Evolutionary conservation across 345 rosid genomes (phyloP), one percentile per base, ranked within the genome.

Genomic region (Dipteronia sinensis): DNA sequence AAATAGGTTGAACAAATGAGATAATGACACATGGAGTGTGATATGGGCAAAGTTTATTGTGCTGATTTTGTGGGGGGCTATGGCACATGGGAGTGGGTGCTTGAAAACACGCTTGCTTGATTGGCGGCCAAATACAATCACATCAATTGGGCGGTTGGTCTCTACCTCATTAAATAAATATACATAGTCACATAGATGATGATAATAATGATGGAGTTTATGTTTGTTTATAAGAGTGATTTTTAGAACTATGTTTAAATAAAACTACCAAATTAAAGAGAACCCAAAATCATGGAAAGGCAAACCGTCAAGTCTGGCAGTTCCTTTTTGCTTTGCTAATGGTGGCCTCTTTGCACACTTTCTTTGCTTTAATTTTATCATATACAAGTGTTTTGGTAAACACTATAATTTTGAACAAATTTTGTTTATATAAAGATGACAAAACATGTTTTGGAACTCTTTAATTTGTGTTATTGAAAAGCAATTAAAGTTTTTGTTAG

Each of bases 91-190:
- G 86, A 25, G 63, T 58, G 75, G 77, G 77, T 71, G 73, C 72
- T n/a, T 71, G 17, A 16, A 13, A 74, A 77, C 91, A 86, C 87
- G 85, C 89, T 80, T 79, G 86, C 90, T 85, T 85, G 89, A 85
- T 89, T 84, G 74, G 69, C 87, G 89, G 75, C 84, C 82, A 67
- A 75, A 66, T 77, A 64, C 47, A 72, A 78, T 76, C 69, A 31
- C 79, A 56, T 64, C 79, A 84, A 71, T 66, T 79, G 82, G 82
- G 80, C 77, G 72, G 84, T 31, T 53, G 68, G 72, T 59, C 73
- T 61, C 56, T 34, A 34, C 38, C 38, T 61, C 67, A 9, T 42
- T 8, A 58, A 51, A 20, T 58, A 72, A 16, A 7, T 47, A 49
- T 69, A 11, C 42, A 42, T 10, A 19, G n/a, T 34, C 38, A 34